Conservation (phyloP, 306 rosid genomes). For the Prinsepia uniflora region DNA sequence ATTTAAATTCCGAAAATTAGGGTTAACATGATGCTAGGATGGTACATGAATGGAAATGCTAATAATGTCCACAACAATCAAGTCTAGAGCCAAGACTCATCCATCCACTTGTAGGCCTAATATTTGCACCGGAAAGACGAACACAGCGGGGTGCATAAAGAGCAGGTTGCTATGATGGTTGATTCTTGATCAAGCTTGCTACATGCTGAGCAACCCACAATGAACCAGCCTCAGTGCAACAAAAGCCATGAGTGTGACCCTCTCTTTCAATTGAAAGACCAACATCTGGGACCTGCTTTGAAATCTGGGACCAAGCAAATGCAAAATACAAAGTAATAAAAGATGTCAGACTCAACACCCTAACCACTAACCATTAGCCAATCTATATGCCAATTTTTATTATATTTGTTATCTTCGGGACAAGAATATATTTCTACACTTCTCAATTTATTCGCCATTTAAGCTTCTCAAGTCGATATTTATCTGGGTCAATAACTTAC, state of each 20-base stretch:
- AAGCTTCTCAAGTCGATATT: neutral
- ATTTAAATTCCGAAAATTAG: too few relatives aligned
- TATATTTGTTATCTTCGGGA: conserved; percentile 4
- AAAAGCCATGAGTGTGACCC: conserved; percentile 68
- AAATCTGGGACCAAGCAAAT: conserved; percentile 48
- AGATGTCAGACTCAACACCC: neutral
- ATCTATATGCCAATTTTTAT: neutral
- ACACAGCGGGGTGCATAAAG: neutral
- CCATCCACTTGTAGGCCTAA: conserved; percentile 6
- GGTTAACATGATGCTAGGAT: too few relatives aligned
- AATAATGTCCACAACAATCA: neutral
- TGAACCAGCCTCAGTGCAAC: conserved; percentile 79
- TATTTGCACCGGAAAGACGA: conserved; percentile 9
- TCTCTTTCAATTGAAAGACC: conserved; percentile 54
- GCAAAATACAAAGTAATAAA: conserved; percentile 9
- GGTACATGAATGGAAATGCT: too few relatives aligned
- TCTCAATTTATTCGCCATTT: neutral
- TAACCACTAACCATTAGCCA: neutral
- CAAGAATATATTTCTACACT: neutral
- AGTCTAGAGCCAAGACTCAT: neutral
- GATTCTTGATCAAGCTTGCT: conserved; percentile 59
- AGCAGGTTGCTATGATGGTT: conserved; percentile 15
- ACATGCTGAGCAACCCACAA: conserved; percentile 79
- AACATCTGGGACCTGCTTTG: conserved; percentile 64
- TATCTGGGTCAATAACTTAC: neutral